A percentile compares a stretch with the other conserved stretches of the same genome.
Evolutionary conservation across 345 rosid species (phyloP).

Genomic region (Rhodamnia rubescens): DNA sequence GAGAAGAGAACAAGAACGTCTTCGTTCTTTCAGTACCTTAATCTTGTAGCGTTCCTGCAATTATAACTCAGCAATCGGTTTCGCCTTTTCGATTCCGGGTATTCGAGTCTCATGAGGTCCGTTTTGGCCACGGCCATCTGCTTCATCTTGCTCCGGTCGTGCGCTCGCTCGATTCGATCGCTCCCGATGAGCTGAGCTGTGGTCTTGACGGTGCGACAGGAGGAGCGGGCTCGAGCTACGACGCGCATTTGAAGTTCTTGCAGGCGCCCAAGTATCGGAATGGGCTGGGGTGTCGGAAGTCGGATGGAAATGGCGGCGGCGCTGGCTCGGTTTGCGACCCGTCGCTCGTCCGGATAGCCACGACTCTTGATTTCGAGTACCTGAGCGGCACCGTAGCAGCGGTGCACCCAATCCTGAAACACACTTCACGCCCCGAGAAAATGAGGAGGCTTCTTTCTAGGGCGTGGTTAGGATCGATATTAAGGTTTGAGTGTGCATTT

Average conservation of each 20-base stretch:
- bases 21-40: no score
- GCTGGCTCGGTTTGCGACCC: constrained; percentile 21
- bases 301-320: background rate
- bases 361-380: constrained; percentile 69
- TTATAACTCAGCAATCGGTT: no score
- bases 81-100: no score
- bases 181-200: background rate
- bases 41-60: no score
- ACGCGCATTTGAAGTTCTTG: constrained; percentile 5
- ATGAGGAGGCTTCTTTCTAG: no score
- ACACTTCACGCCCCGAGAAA: constrained; percentile 69
- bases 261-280: constrained; percentile 64
- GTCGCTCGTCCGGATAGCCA: constrained; percentile 46
- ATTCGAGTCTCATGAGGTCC: background rate
- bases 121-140: background rate
- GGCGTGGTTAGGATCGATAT: no score
- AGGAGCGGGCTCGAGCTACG: background rate
- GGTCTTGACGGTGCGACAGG: no score
- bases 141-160: background rate
- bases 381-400: constrained; percentile 72
- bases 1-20: no score
- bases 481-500: no score
- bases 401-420: constrained; percentile 57
- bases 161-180: background rate
- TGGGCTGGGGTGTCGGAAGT: constrained; percentile 17